Percentiles rank a stretch among this genome's conserved stretches.
These are phyloP conservation scores for Leccinum subtestaceum DNA, from an alignment of 768 basidiomycete genomes.

Conservation along the genomic window DNA sequence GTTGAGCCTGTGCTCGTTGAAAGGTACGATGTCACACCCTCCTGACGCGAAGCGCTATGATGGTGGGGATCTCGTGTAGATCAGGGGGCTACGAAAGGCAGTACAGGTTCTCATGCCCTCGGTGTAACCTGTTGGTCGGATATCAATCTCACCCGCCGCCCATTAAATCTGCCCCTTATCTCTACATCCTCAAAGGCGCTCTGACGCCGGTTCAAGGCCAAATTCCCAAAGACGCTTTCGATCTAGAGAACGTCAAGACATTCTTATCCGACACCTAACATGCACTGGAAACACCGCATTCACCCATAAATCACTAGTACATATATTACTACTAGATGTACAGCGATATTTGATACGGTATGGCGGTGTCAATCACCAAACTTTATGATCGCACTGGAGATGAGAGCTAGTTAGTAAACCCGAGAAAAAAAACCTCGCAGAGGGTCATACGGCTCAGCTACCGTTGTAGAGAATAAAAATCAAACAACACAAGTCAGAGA, in stretches of 20 bases:
- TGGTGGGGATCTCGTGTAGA: conserved; percentile 34
- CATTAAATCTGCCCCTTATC: conserved; percentile 68
- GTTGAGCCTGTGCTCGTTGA: conserved; percentile 73
- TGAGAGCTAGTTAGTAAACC: conserved; percentile 18
- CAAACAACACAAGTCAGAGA: conserved; percentile 45
- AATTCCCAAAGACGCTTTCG: conserved; percentile 80
- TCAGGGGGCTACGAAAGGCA: conserved; percentile 72
- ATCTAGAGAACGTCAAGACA: conserved; percentile 37
- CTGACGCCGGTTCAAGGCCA: conserved; percentile 89
- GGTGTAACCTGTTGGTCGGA: conserved; percentile 47
- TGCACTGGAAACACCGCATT: background rate
- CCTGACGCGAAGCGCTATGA: conserved; percentile 18
- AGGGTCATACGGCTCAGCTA: conserved; percentile 57
- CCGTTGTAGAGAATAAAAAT: conserved; percentile 73
- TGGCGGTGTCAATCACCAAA: background rate
- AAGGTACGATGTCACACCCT: conserved; percentile 48
- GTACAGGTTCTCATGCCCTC: conserved; percentile 58
- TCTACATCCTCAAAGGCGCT: conserved; percentile 80
- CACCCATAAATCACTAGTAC: background rate
- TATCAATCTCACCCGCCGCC: conserved; percentile 82
- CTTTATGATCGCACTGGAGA: background rate
- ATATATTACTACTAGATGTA: background rate
- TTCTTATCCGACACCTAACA: conserved; percentile 5
- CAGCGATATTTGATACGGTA: background rate
- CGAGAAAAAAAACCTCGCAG: background rate